Evolutionary conservation across 1,284 basidiomycete genomes (phyloP).

Genomic region (Pseudozyma sp.): DNA sequence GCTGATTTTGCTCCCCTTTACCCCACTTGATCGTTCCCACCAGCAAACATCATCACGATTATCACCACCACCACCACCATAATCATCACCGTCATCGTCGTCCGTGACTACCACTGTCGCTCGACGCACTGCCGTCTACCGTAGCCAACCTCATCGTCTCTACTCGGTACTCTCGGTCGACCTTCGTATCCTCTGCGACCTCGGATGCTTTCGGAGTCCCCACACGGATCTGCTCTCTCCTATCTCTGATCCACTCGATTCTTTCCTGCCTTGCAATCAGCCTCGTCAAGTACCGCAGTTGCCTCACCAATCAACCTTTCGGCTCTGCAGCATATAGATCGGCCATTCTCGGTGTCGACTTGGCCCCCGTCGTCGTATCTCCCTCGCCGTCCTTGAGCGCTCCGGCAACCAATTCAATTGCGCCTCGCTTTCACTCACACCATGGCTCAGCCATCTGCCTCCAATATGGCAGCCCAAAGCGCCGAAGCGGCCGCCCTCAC

Average conservation of each 20-base stretch:
- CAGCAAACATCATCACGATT: neutral
- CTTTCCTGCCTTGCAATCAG: too few relatives aligned
- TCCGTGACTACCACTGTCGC: neutral
- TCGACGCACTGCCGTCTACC: neutral
- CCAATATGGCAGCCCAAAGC: slow-evolving; percentile 33
- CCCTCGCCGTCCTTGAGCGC: slow-evolving; percentile 27
- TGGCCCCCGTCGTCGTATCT: neutral
- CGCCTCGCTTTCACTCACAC: slow-evolving; percentile 23
- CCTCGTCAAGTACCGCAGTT: too few relatives aligned
- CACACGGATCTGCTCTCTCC: slow-evolving; percentile 1
- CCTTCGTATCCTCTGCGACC: neutral
- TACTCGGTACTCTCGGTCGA: too few relatives aligned
- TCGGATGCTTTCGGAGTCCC: slow-evolving; percentile 23
- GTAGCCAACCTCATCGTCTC: slow-evolving; percentile 2
- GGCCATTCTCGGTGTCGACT: neutral
- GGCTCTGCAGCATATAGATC: too few relatives aligned
- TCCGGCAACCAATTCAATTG: slow-evolving; percentile 14
- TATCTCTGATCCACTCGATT: neutral
- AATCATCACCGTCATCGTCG: neutral
- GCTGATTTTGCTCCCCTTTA: neutral
- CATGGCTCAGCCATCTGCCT: slow-evolving; percentile 41
- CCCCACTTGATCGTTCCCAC: neutral
- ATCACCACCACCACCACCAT: neutral
- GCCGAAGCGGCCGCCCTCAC: slow-evolving; percentile 32
- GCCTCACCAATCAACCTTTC: too few relatives aligned